Evolutionary conservation across 2,329 filamentous ascomycete genomes (phyloP), one percentile per base, ranked within the genome.

Genomic region (Nannizzia gypsea): DNA sequence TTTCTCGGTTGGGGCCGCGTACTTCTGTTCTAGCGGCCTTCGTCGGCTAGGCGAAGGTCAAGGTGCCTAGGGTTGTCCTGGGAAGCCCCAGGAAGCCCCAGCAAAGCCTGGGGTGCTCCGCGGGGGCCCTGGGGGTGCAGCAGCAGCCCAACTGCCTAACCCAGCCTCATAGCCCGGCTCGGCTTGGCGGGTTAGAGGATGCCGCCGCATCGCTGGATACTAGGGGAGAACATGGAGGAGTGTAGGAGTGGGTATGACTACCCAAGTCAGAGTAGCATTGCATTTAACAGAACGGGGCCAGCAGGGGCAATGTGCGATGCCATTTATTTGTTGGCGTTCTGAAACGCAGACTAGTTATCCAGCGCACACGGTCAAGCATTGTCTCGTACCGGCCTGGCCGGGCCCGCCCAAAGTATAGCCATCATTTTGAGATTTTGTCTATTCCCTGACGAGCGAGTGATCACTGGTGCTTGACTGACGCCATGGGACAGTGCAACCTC

Each of bases 141-240:
- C 46, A 50, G 46, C 48, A 52, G 26, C 48, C 48, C 48, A 52
- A 52, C 48, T 52, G 48, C 48, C 48, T 52, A 52, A 52, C 24
- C 22, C 22, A 52, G 48, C 22, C 48, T 31, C 9, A 52, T 20
- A 50, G 22, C 5, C 44, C 44, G 44, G 44, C 17, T 22, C 44
- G 44, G 31, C 44, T 50, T 50, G 44, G 44, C 44, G 48, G 22
- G 48, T 31, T 31, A 52, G 48, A 52, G 48, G 15, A 24, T 52
- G 24, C 48, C 48, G 48, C 48, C 48, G 48, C 48, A 52, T 26
- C 48, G 22, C 48, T n/a, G 48, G 48, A 31, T 28, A 15, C 24
- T 15, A 4, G 26, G 24, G 22, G 22, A 6, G 6, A 11, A 5
- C 46, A 15, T 13, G 17, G 22, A 20, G 44, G 17, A n/a, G 17